Evolutionary conservation across 768 basidiomycete species (phyloP), one percentile per base, ranked within the genome.

Genomic region (Cystofilobasidium bisporidii): DNA sequence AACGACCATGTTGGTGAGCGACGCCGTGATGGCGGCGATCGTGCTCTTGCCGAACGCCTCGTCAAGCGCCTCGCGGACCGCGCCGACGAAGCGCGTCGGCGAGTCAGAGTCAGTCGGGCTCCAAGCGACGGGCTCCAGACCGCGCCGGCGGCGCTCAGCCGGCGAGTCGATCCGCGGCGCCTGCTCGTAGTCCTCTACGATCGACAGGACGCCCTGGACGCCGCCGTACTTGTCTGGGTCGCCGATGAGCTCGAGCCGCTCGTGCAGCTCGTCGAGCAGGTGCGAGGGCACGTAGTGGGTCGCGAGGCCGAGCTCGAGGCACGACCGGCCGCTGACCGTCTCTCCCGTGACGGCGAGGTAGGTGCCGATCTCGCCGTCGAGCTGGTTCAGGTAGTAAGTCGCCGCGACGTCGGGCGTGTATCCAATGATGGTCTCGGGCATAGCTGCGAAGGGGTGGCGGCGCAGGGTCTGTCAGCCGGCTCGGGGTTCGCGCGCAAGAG

Each of bases 371-470:
- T 91, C 81, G 15, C 96, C 96, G 74, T 99, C 96, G 69, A 97
- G 78, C 71, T 86, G 84, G 43, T 91, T 86, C 60, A 99, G 80
- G 80, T 91, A 93, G 79, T 84, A 89, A 72, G 84, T 91, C 33
- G 87, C 87, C 24, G 96, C 96, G 30, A 99, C 67, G 48, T 53
- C 58, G 24, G 43, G 63, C 71, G 79, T 85, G 75, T 89, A 91
- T 53, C 87, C 88, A 73, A 92, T 91, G 73, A 87, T 88, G 17
- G 89, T 91, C 79, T 99, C 96, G 20, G 96, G 96, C 96, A 98
- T 98, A 9, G 91, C 87, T 67, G 32, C 28, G 53, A 32, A 14
- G 4, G 41, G n/a, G 22, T 24, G 18, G 30, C 3, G 6, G 50
- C 3, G 9, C 9, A 12, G 2, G 24, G 28, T 24, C 2, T 10